Conservation (phyloP, 345 rosid species). For the Boechera stricta region DNA sequence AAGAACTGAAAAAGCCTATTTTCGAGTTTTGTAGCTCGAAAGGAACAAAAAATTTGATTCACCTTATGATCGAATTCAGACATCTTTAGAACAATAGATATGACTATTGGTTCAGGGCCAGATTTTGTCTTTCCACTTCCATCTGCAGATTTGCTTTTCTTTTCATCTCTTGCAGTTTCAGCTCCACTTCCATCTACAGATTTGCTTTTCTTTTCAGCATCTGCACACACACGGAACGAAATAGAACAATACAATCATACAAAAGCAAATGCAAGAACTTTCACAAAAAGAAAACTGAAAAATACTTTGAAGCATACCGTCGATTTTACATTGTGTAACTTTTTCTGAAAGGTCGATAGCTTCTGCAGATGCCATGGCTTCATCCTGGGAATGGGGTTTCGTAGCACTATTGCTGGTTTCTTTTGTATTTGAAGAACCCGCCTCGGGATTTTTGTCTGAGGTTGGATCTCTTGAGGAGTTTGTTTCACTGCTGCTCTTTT, state of each 20-base stretch:
- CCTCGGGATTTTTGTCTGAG: constrained; percentile 46
- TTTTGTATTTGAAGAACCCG: constrained; percentile 43
- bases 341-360: constrained; percentile 50
- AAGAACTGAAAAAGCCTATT: constrained; percentile 1
- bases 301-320: neutral
- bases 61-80: constrained; percentile 97
- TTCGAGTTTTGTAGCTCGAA: neutral
- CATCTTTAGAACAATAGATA: constrained; percentile 93
- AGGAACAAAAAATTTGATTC: neutral
- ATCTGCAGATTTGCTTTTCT: constrained; percentile 33
- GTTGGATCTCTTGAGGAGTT: constrained; percentile 40
- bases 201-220: constrained; percentile 45
- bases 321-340: constrained; percentile 53
- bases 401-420: constrained; percentile 37
- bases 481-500: constrained; percentile 46
- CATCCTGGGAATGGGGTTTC: constrained; percentile 43
- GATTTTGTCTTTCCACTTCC: constrained; percentile 60
- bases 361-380: constrained; percentile 48
- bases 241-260: neutral
- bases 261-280: constrained; percentile 17
- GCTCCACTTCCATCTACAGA: constrained; percentile 44
- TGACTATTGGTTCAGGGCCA: constrained; percentile 76
- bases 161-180: constrained; percentile 51
- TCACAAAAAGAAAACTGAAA: neutral
- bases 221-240: constrained; percentile 42